Evolutionary conservation across 371 early-diverging fungal species (phyloP), one percentile per base, ranked within the genome.

Genomic region (Syncephalastrum sp.): DNA sequence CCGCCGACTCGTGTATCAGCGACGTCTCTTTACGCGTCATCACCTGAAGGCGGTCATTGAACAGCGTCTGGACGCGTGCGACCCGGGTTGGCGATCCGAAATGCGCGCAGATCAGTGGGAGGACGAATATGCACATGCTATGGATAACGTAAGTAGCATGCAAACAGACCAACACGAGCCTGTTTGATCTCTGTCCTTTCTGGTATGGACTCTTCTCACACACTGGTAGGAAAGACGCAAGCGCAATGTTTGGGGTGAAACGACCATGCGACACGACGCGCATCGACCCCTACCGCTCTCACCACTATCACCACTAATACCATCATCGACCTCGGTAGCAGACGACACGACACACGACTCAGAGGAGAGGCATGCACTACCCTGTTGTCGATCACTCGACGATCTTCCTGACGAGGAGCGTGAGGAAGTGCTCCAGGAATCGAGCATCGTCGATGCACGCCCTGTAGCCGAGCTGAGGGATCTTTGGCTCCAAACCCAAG

Each of bases 401-500:
- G 68, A 67, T 41, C 42, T 63, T n/a, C 45, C 56, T 8, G 57
- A 50, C 16, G 42, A 61, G 4, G 67, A 67, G 17, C 53, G 51
- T 8, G 19, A 47, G 19, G 57, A 60, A 17, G 21, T 60, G 29
- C 47, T 53, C 5, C 38, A 54, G 17, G 54, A 63, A 38, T 45
- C 41, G 47, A 43, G 45, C 10, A 41, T 42, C 4, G 49, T 53
- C 21, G 15, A 56, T 41, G 50, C 42, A 19, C 61, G 66, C 38
- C 45, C 58, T 13, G 24, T 53, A 38, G 47, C 48, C 14, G 57
- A 61, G 17, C 42, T 61, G 21, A 62, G 48, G 38, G 63, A 65
- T 43, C 41, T 59, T 19, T 69, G 69, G 69, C 53, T 65, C 23
- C 63, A 63, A 33, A 47, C 54, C 14, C 69, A 69, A 54, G 69